Evolutionary conservation across 257 asterid species (phyloP).

Genomic region (Jacaranda mimosifolia): DNA sequence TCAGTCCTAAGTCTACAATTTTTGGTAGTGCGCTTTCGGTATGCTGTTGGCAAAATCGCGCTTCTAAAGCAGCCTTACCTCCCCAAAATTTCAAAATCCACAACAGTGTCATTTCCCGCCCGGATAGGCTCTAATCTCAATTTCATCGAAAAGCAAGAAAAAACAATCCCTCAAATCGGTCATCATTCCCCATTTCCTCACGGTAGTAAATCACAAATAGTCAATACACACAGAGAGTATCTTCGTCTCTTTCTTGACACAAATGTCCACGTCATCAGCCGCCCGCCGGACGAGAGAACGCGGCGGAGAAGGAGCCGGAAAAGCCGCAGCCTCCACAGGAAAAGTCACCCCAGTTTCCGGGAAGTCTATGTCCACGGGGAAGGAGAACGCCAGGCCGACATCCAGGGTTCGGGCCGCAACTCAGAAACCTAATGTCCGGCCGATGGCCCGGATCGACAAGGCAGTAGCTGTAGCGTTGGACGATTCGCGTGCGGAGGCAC

Average conservation of each 20-base stretch:
- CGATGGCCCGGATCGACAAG: constrained; percentile 66
- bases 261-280: constrained; percentile 56
- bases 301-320: constrained; percentile 47
- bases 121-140: background rate
- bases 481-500: constrained; percentile 58
- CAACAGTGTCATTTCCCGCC: constrained; percentile 33
- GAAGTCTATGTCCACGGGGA: constrained; percentile 55
- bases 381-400: constrained; percentile 67
- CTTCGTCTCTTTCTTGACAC: background rate
- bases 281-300: constrained; percentile 63
- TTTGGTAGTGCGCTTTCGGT: too few relatives aligned
- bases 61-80: too few relatives aligned
- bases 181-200: background rate
- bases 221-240: background rate
- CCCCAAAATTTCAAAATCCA: too few relatives aligned
- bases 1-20: too few relatives aligned
- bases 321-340: constrained; percentile 36
- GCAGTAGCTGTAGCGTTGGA: constrained; percentile 34
- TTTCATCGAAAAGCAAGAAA: background rate
- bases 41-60: too few relatives aligned
- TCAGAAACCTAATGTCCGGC: constrained; percentile 60
- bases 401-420: constrained; percentile 63
- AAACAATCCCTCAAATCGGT: background rate
- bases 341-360: constrained; percentile 52
- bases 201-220: background rate